Percentiles rank a stretch among this genome's conserved stretches.
Evolutionary conservation across 2,329 filamentous ascomycete species (phyloP).

Genomic region (Diaporthe capsici): DNA sequence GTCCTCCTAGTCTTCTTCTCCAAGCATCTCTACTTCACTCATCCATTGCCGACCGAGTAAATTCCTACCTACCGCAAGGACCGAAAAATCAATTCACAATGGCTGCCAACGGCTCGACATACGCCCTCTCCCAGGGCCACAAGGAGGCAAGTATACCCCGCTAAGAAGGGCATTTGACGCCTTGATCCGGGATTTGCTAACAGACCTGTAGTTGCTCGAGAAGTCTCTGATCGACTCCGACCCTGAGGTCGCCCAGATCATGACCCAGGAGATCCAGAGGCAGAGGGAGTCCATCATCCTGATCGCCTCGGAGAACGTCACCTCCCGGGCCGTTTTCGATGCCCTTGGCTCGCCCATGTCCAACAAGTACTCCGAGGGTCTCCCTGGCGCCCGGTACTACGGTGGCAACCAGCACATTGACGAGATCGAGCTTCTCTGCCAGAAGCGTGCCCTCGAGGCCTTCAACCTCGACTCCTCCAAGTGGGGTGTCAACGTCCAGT

Average conservation of each 20-base stretch:
- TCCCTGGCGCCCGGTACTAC: conserved; percentile 98
- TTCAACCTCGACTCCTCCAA: conserved; percentile 89
- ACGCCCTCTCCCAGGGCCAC: conserved; percentile 54
- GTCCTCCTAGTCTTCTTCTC: not conserved
- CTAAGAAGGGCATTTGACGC: not conserved
- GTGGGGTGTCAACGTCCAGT: conserved; percentile 99
- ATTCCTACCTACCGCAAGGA: not conserved
- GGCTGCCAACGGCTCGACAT: conserved; percentile 50
- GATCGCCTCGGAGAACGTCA: conserved; percentile 99
- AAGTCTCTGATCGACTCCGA: conserved; percentile 92
- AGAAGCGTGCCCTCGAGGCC: conserved; percentile 90
- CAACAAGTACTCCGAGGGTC: conserved; percentile 99
- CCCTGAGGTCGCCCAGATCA: conserved; percentile 95
- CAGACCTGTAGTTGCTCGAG: conserved; percentile 85
- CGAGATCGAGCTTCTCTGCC: conserved; percentile 94
- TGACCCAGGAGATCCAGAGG: conserved; percentile 96
- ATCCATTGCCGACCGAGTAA: not conserved
- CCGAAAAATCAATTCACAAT: conserved; percentile 45
- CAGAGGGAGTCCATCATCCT: conserved; percentile 99
- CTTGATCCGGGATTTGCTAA: conserved; percentile 46
- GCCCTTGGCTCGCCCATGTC: conserved; percentile 95
- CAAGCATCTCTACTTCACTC: not conserved
- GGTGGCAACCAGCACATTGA: conserved; percentile 99
- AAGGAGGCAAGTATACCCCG: conserved; percentile 49
- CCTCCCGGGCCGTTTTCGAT: conserved; percentile 97